phyloP scores from a whole-genome alignment of 139 green algal genomes.

The Mesotaenium endlicherianum region DNA sequence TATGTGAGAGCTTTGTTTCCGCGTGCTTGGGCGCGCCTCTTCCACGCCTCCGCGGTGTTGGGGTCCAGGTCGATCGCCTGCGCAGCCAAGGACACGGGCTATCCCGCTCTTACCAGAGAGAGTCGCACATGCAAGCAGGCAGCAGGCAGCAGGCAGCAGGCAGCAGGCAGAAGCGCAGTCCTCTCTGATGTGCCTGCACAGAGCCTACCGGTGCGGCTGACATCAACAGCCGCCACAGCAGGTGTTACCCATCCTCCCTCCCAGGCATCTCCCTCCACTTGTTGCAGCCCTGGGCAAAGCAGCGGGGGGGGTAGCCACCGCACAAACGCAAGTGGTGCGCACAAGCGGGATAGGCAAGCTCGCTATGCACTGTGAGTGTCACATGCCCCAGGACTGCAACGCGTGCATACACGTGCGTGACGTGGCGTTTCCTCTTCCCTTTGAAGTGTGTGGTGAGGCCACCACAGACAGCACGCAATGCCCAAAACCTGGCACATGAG shows the following conservation, averaged over 20 bases:
- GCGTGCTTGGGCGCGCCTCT: conserved; percentile 12
- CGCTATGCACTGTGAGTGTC: not conserved
- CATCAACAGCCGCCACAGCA: not conserved
- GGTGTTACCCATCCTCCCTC: not conserved
- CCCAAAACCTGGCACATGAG: not conserved
- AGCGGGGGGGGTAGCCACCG: too few relatives aligned
- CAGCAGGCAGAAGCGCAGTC: not conserved
- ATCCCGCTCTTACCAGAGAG: too few relatives aligned
- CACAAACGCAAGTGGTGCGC: too few relatives aligned
- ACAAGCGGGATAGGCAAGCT: too few relatives aligned
- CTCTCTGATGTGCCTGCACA: not conserved
- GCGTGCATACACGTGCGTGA: not conserved
- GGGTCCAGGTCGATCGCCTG: conserved; percentile 26
- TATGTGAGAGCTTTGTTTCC: not conserved
- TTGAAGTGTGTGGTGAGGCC: not conserved
- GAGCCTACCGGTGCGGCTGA: not conserved
- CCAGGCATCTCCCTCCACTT: too few relatives aligned
- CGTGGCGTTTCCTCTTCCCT: not conserved
- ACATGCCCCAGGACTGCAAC: not conserved
- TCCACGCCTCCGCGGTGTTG: conserved; percentile 25
- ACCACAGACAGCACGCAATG: not conserved
- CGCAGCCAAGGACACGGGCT: not conserved
- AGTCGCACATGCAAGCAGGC: not conserved
- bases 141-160: not conserved
- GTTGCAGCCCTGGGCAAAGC: too few relatives aligned